Conservation (phyloP, 75 land plant genomes). For the Cupressus sempervirens region DNA sequence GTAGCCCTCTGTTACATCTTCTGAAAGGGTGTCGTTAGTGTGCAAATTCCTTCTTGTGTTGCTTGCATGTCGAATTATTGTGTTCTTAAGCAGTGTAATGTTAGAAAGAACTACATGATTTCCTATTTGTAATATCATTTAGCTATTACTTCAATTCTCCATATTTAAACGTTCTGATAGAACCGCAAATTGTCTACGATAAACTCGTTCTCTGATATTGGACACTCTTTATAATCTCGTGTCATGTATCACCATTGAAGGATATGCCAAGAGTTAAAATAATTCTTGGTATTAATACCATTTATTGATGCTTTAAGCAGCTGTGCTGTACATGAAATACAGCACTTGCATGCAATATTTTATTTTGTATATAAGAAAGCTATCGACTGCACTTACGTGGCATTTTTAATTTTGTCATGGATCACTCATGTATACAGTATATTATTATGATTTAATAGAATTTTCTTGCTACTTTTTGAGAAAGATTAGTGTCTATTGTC, state of each 20-base stretch:
- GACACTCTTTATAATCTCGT: not conserved
- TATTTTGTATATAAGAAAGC: not conserved
- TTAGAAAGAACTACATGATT: not conserved
- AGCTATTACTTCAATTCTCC: not conserved
- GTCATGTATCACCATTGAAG: not conserved
- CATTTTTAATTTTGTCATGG: not conserved
- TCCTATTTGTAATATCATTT: not conserved
- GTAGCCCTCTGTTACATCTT: conserved; percentile 48
- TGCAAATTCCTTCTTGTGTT: not conserved
- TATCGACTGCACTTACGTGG: not conserved
- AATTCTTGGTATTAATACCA: not conserved
- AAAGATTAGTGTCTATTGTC: not conserved
- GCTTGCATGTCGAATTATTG: not conserved
- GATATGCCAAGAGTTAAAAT: not conserved
- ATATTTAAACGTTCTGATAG: not conserved
- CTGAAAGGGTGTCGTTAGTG: conserved; percentile 45
- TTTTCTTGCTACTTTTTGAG: not conserved
- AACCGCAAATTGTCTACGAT: not conserved
- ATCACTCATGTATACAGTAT: not conserved
- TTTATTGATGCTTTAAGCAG: not conserved
- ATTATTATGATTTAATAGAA: not conserved
- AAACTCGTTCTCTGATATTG: not conserved
- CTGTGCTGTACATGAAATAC: not conserved
- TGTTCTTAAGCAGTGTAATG: not conserved
- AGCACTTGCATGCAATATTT: not conserved